Evolutionary conservation across 306 rosid genomes (phyloP).

Genomic region (Hippophae rhamnoides): DNA sequence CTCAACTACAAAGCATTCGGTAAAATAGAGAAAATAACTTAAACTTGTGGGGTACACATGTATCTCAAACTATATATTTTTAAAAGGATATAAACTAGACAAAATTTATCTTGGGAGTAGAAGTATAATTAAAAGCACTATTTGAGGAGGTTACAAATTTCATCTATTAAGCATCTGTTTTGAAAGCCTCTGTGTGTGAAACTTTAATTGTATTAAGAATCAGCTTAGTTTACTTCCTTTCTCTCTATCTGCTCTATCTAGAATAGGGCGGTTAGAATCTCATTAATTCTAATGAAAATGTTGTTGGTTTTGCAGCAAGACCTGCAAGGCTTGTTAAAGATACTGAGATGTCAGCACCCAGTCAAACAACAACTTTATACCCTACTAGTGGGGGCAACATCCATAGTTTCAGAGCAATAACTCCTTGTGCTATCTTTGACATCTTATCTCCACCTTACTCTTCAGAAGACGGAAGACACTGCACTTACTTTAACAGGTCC

Average conservation of each 20-base stretch:
- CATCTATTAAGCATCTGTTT: too few relatives aligned
- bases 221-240: neutral
- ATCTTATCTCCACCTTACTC: slow-evolving; percentile 87
- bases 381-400: slow-evolving; percentile 90
- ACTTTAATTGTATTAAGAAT: too few relatives aligned
- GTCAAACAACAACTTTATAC: slow-evolving; percentile 69
- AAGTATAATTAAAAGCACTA: too few relatives aligned
- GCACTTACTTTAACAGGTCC: slow-evolving; percentile 77
- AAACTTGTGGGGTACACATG: too few relatives aligned
- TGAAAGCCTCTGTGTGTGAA: too few relatives aligned
- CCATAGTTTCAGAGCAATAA: slow-evolving; percentile 74
- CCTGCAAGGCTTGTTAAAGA: slow-evolving; percentile 75
- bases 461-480: slow-evolving; percentile 68
- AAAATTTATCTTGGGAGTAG: too few relatives aligned
- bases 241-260: neutral
- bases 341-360: slow-evolving; percentile 70
- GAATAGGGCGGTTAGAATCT: slow-evolving; percentile 9
- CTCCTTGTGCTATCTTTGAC: slow-evolving; percentile 95
- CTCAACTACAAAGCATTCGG: too few relatives aligned
- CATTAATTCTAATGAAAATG: slow-evolving; percentile 4
- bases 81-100: too few relatives aligned
- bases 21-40: too few relatives aligned
- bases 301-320: slow-evolving; percentile 51
- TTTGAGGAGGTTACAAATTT: too few relatives aligned
- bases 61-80: too few relatives aligned